Evolutionary conservation across 2,329 filamentous ascomycete genomes (phyloP).

Genomic region (Botrytis cinerea): DNA sequence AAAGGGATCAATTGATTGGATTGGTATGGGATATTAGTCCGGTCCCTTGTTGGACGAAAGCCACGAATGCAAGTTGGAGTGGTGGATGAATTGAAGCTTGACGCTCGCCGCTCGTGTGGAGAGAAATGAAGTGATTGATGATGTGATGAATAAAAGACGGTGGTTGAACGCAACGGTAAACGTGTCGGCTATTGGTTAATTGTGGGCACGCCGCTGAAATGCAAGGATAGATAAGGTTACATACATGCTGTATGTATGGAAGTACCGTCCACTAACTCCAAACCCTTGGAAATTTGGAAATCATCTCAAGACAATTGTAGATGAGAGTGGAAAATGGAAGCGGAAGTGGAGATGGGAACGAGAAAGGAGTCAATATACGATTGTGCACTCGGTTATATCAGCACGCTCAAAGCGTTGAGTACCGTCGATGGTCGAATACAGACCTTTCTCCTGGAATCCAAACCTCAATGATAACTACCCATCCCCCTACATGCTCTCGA

Average conservation of each 20-base stretch:
- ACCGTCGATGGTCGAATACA: background rate
- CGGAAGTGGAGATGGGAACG: too few relatives aligned
- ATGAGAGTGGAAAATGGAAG: background rate
- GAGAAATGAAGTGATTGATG: conserved; percentile 15
- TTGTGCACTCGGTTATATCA: background rate
- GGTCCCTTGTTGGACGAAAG: conserved; percentile 6
- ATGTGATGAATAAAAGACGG: conserved; percentile 3
- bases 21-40: background rate
- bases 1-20: background rate
- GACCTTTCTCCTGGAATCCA: background rate
- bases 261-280: background rate
- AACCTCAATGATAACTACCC: background rate
- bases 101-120: background rate
- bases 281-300: background rate
- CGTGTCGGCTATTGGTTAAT: background rate
- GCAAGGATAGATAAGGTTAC: conserved; percentile 3
- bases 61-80: background rate
- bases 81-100: conserved; percentile 6
- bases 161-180: background rate
- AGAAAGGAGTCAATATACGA: background rate
- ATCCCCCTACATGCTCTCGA: background rate
- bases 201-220: background rate
- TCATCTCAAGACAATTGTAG: background rate
- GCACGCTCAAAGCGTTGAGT: background rate
- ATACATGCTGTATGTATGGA: background rate